These are phyloP conservation scores for Cercospora citrullina DNA, from an alignment of 2,329 filamentous ascomycete species.

Conservation along the genomic window DNA sequence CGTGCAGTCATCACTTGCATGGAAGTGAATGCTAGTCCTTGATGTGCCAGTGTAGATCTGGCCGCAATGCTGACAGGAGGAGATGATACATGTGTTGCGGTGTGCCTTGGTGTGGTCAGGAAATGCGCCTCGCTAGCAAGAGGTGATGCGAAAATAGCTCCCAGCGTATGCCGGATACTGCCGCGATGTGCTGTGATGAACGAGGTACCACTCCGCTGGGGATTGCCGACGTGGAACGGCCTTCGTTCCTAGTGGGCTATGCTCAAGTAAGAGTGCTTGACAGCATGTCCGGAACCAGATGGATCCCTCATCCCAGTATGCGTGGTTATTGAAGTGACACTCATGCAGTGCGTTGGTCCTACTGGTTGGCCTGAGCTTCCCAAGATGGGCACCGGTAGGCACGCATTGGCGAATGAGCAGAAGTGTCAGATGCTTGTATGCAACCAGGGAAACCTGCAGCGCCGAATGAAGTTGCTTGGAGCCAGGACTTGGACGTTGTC, in stretches of 20 bases:
- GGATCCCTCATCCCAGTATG: neutral
- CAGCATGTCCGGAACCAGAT: neutral
- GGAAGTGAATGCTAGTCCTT: neutral
- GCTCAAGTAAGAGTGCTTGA: neutral
- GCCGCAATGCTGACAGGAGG: neutral
- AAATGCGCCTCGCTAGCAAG: neutral
- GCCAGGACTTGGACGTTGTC: neutral
- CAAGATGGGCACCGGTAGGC: neutral
- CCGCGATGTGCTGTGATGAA: neutral
- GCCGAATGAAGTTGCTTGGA: neutral
- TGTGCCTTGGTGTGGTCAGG: neutral
- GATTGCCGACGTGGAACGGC: neutral
- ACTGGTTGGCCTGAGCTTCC: neutral
- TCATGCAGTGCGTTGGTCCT: neutral
- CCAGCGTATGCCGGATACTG: neutral
- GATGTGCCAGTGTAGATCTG: neutral
- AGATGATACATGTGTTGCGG: neutral
- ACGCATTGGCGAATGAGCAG: neutral
- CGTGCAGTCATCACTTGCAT: neutral
- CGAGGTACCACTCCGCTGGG: neutral
- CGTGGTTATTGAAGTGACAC: neutral
- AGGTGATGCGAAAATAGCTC: neutral
- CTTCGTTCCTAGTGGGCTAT: neutral
- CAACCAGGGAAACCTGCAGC: neutral
- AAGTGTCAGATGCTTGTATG: neutral